Base-by-base conservation (phyloP, 2,329 filamentous ascomycete genomes). In the Furcasterigmium furcatum region DNA sequence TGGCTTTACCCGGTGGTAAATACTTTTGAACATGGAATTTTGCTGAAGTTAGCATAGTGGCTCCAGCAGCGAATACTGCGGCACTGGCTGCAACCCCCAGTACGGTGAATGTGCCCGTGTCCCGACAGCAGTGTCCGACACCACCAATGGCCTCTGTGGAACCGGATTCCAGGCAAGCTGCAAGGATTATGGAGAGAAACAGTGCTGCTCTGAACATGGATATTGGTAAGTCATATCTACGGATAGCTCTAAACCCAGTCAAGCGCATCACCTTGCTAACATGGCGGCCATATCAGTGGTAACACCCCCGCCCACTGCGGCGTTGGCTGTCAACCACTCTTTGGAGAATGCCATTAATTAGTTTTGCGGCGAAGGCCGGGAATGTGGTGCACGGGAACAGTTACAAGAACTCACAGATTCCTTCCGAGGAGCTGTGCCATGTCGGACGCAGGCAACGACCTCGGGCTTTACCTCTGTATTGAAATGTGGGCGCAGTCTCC, bases 61-160 rank as follows among this genome's bases (percentile, higher is more conserved):
- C 29, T 59, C 58, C 32, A 58, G 55, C 40, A 48, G 54, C 10
- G 40, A 43, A 4, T 63, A 67, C 53, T 68, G 66, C 52, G 64
- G 63, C 25, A 69, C 65, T 25, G 64, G 66, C n/a, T 69, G 66
- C 48, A 55, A 67, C 44, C 41, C 51, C 14, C 56, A 59, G 45
- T 68, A 63, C 54, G 65, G 66, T 29, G 55, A 55, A 29, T 69
- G 66, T 50, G 53, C 55, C 41, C 52, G 56, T 22, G 48, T 47
- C 5, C 42, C 46, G 20, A 44, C 45, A 5, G 51, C 52, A 10
- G 43, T 62, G 22, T 50, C 52, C 27, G 54, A 64, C 43, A 64
- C 63, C 22, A 64, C 64, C 32, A 67, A 67, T 46, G 65, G 64
- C 9, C 57, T 68, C 27, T 69, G 66, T 44, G 66, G 65, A 5